Base-by-base conservation (phyloP, 1,139 yeast genomes). In the Wickerhamomyces sp. region DNA sequence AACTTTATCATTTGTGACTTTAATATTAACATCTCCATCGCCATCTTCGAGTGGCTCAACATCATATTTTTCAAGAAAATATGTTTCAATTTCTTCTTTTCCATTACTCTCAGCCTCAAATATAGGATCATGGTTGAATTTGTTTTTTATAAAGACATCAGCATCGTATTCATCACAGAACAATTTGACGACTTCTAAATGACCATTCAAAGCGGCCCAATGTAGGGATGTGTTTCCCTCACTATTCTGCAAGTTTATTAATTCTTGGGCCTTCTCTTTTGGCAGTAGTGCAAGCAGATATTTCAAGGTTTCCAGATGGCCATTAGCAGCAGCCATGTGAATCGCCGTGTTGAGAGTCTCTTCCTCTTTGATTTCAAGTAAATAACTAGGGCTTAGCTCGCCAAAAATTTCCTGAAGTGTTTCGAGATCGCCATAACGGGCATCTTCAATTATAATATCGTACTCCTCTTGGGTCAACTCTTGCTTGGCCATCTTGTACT, bases 241-340 rank as follows among this genome's bases (percentile, higher is more conserved):
- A 31, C 75, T 83, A 57, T 91, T 91, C 38, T 66, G 69, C 17
- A 67, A 61, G 37, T 76, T 70, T 21, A 82, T 77, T 32, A 79
- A 62, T 16, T 54, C 49, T 20, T 57, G 59, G 25, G 75, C 73
- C 22, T 73, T 69, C 28, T 67, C 68, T 37, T 62, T 55, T 5
- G 48, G 44, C 5, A 81, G 50, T 23, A 78, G 54, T 2, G 74
- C 66, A 29, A 87, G 55, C 30, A 87, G 62, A 52, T 72, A 82
- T 48, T 73, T 59, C 23, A 84, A 73, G 6, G 79, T 75, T 32
- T 78, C 87, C n/a, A 66, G 45, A 55, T 89, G 95, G 0, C 96
- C 97, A 58, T 91, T 91, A 23, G 93, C 98, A 23, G 94, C 78
- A 1, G 97, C 96, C 88, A 86, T 85, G 55, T 91, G 98, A 34